A percentile compares a stretch with the other conserved stretches of the same genome.
Evolutionary conservation across 169 alveolate species (phyloP).

Genomic region (Plasmodium reichenowi): DNA sequence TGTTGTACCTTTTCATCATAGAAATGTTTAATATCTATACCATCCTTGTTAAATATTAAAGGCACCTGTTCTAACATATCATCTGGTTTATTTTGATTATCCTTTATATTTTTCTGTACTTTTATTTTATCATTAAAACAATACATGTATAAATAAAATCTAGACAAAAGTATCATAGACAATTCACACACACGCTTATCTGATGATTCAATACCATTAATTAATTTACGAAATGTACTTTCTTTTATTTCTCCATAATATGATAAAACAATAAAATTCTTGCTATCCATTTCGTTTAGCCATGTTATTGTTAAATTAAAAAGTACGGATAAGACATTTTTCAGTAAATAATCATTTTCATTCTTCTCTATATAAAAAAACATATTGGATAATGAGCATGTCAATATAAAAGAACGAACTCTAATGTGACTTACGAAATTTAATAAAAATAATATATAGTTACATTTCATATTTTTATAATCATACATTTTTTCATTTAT

Average conservation of each 20-base stretch:
- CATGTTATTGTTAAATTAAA: slow-evolving; percentile 34
- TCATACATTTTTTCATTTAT: slow-evolving; percentile 20
- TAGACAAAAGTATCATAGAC: neutral
- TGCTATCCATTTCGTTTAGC: slow-evolving; percentile 1
- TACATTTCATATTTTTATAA: neutral
- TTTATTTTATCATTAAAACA: neutral
- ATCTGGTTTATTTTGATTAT: neutral
- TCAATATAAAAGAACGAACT: slow-evolving; percentile 11
- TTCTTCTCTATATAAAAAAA: slow-evolving; percentile 10
- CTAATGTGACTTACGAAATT: slow-evolving; percentile 4
- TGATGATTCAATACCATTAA: neutral
- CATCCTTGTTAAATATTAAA: neutral
- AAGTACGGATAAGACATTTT: slow-evolving; percentile 12
- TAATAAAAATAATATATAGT: slow-evolving; percentile 30
- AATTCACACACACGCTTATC: slow-evolving; percentile 19
- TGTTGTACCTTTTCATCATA: no score
- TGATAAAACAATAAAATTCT: no score
- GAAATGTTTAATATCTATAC: no score
- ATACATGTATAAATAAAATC: slow-evolving; percentile 31
- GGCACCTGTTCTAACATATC: neutral
- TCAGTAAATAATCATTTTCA: slow-evolving; percentile 3
- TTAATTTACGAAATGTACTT: slow-evolving; percentile 4
- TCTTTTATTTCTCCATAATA: neutral
- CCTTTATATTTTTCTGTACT: neutral
- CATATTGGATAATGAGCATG: slow-evolving; percentile 1